Conservation (phyloP, 2,329 filamentous ascomycete species). For the Aschersonia sp. region DNA sequence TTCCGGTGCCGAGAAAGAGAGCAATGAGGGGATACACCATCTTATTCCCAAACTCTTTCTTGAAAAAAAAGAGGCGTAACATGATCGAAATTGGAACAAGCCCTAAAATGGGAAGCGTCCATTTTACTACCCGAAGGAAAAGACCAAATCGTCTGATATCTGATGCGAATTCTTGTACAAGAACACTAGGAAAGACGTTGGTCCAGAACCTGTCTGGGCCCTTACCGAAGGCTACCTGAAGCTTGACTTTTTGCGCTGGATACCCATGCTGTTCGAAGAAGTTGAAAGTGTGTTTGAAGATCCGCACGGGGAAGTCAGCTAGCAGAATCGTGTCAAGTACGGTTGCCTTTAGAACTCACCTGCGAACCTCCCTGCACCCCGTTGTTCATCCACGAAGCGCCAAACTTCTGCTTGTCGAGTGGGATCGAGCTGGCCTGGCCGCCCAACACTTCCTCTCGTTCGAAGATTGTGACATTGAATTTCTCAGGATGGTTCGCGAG, state of each 20-base stretch:
- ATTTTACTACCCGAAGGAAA: conserved; percentile 42
- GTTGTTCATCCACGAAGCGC: conserved; percentile 46
- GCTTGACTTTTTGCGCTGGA: conserved; percentile 39
- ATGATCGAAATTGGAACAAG: conserved; percentile 49
- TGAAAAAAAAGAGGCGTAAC: conserved; percentile 54
- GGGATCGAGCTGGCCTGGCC: conserved; percentile 47
- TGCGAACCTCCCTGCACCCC: conserved; percentile 45
- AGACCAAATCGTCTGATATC: conserved; percentile 41
- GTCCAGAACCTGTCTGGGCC: conserved; percentile 46
- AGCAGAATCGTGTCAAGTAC: not conserved
- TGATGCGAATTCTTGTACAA: conserved; percentile 36
- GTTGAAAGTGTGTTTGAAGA: conserved; percentile 53
- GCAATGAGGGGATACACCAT: conserved; percentile 60
- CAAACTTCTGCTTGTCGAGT: conserved; percentile 39
- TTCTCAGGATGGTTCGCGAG: conserved; percentile 49
- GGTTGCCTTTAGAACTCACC: conserved; percentile 7
- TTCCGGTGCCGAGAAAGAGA: conserved; percentile 60
- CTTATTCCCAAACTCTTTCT: conserved; percentile 52
- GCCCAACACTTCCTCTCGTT: conserved; percentile 41
- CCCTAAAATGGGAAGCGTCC: conserved; percentile 44
- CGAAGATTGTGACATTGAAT: conserved; percentile 50
- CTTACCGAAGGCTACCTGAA: conserved; percentile 50
- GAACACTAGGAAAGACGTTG: conserved; percentile 46
- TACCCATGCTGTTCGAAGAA: conserved; percentile 45
- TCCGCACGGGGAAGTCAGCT: conserved; percentile 20